These are phyloP conservation scores for Aphanoascus verrucosus DNA, from an alignment of 2,329 filamentous ascomycete genomes.

Conservation along the genomic window DNA sequence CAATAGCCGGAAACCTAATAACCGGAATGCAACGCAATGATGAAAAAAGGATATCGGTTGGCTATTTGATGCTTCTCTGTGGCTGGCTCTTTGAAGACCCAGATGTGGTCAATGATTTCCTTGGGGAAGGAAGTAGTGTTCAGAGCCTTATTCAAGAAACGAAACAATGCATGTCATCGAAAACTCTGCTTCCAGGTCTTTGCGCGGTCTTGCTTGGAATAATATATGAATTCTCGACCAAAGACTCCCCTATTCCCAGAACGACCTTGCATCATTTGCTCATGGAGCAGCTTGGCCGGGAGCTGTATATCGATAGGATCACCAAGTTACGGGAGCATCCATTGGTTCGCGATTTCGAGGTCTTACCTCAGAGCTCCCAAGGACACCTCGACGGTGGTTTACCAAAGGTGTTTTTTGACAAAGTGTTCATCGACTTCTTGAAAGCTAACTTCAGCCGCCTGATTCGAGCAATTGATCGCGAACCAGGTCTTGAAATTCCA, in stretches of 20 bases:
- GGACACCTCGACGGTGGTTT: conserved; percentile 44
- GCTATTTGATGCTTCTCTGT: conserved; percentile 78
- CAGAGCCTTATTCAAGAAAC: conserved; percentile 71
- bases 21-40: conserved; percentile 63
- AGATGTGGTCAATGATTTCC: conserved; percentile 82
- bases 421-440: conserved; percentile 80
- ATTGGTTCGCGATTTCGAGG: conserved; percentile 78
- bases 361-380: conserved; percentile 60
- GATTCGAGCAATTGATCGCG: conserved; percentile 74
- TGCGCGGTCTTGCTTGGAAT: conserved; percentile 77
- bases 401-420: conserved; percentile 76
- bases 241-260: conserved; percentile 83
- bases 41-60: conserved; percentile 68
- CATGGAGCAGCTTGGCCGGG: conserved; percentile 64
- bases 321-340: conserved; percentile 66
- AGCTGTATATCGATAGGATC: conserved; percentile 76
- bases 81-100: conserved; percentile 89
- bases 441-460: conserved; percentile 92
- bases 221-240: conserved; percentile 93
- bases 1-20: conserved; percentile 74
- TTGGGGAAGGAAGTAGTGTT: conserved; percentile 86
- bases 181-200: conserved; percentile 65
- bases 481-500: conserved; percentile 77
- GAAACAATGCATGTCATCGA: conserved; percentile 50
- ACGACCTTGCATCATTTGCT: conserved; percentile 70